Base-by-base conservation (phyloP, 129 eudicot genomes). In the Arctium minus region DNA sequence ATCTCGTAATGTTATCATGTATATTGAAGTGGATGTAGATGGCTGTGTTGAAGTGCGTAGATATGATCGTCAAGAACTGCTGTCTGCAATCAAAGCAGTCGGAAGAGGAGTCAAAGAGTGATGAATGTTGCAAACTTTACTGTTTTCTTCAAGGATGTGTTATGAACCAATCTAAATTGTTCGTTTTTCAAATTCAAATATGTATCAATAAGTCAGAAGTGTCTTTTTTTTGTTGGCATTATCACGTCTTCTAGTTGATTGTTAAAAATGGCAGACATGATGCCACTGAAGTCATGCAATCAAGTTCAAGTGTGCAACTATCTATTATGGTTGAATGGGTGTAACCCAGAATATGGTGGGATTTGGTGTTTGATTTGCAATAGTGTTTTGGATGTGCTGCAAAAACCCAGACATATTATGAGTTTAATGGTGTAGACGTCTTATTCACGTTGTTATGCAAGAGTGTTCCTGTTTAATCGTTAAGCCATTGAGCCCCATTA, bases 51-150 rank as follows among this genome's bases (percentile, higher is more conserved):
- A 81, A 62, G 80, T 65, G 71, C 33, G 33, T 67, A 67, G 71
- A 67, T 67, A 67, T 22, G 35, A 22, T 67, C 4, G 15, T 67
- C 71, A 67, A 67, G 9, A 56, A 56, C 27, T 60, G 71, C 1
- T 65, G 70, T 65, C 12, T 65, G 70, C 32, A 79, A 50, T 70
- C 46, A 40, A 67, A 82, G 70, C 42, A 64, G 22, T 82, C 67
- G 74, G 68, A 64, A 29, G 65, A 64, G 70, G 80, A 67, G 22
- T 74, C 75, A 82, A 42, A 42, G 75, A 68, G 82, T 67, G 80
- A 75, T 18, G 40, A 67, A 13, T 50, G 84, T 72, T 65, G 48
- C 50, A 36, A 60, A 60, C 2, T 74, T 32, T 60, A 37, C 60
- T 2, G 31, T 60, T 74, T 65, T 67, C 36, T 75, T 11, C 33